Percentiles rank a stretch among this genome's conserved stretches.
phyloP scores from a whole-genome alignment of 164 flowering plant species.

The Buxus sempervirens region DNA sequence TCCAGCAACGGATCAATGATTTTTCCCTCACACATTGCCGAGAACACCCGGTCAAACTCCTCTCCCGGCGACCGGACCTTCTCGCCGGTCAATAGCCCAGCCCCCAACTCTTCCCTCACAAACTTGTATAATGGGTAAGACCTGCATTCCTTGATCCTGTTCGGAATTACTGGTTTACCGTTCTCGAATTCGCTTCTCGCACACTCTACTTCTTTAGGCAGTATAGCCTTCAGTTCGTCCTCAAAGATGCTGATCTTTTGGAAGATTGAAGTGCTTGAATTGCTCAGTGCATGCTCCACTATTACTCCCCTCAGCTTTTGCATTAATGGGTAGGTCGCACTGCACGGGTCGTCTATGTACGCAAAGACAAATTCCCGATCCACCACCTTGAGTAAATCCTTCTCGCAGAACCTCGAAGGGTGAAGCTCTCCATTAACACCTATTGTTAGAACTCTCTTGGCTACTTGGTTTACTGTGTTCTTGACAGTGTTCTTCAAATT shows the following conservation, averaged over 20 bases:
- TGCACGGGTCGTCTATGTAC: constrained; percentile 60
- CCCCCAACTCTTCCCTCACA: constrained; percentile 48
- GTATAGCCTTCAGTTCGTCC: constrained; percentile 44
- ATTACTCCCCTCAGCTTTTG: constrained; percentile 56
- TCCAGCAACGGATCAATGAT: constrained; percentile 51
- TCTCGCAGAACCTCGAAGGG: constrained; percentile 55
- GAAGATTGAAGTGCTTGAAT: constrained; percentile 37
- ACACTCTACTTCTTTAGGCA: constrained; percentile 52
- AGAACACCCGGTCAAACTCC: constrained; percentile 52
- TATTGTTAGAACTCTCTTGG: constrained; percentile 40
- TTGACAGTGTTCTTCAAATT: constrained; percentile 47
- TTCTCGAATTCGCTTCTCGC: constrained; percentile 30
- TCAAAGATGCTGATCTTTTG: constrained; percentile 47
- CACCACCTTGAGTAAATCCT: constrained; percentile 52
- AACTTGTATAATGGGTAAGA: constrained; percentile 54
- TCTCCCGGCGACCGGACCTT: constrained; percentile 48
- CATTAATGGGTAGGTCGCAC: constrained; percentile 45
- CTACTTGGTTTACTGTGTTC: constrained; percentile 49
- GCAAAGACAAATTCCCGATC: constrained; percentile 46
- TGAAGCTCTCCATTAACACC: constrained; percentile 58
- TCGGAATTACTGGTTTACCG: constrained; percentile 30
- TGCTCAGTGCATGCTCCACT: constrained; percentile 46
- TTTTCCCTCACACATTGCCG: constrained; percentile 47
- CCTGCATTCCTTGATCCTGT: constrained; percentile 53
- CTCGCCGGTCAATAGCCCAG: constrained; percentile 46